phyloP scores from a whole-genome alignment of 2,329 filamentous ascomycete genomes.

The Colletotrichum cereale region DNA sequence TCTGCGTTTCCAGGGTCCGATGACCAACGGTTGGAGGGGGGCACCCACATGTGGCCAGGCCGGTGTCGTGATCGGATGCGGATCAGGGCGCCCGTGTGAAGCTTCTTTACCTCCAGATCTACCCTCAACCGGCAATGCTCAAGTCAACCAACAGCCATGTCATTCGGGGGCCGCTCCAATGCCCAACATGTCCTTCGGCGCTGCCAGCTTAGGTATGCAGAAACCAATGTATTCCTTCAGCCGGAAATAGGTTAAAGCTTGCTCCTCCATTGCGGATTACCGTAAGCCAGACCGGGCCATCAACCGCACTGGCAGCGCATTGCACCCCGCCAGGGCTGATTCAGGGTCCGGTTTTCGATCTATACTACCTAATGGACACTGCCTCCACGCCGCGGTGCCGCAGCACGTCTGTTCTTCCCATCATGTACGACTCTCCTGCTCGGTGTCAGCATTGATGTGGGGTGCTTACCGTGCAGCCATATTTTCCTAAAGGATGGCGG shows the following conservation, averaged over 20 bases:
- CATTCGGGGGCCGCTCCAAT: neutral
- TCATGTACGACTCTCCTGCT: neutral
- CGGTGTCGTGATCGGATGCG: neutral
- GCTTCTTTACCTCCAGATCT: neutral
- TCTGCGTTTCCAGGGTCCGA: neutral
- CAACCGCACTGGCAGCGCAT: slow-evolving; percentile 4
- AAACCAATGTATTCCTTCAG: neutral
- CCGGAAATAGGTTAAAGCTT: slow-evolving; percentile 2
- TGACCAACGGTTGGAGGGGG: neutral
- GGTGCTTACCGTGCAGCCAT: slow-evolving; percentile 4
- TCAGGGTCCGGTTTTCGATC: slow-evolving; percentile 6
- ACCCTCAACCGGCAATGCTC: neutral
- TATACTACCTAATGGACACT: neutral
- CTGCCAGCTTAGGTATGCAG: neutral
- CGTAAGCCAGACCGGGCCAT: neutral
- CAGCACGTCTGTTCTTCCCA: neutral
- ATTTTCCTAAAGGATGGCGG: slow-evolving; percentile 4
- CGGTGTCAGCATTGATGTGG: neutral
- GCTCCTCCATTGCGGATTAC: neutral
- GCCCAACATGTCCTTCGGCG: neutral
- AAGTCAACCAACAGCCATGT: neutral
- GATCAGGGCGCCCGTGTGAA: neutral
- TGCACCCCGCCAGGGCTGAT: slow-evolving; percentile 3
- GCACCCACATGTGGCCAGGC: neutral
- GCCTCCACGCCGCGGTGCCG: slow-evolving; percentile 4